A percentile compares a stretch with the other conserved stretches of the same genome.
These are phyloP conservation scores for Colletotrichum tropicale DNA, from an alignment of 2,329 filamentous ascomycete species.

Conservation along the genomic window DNA sequence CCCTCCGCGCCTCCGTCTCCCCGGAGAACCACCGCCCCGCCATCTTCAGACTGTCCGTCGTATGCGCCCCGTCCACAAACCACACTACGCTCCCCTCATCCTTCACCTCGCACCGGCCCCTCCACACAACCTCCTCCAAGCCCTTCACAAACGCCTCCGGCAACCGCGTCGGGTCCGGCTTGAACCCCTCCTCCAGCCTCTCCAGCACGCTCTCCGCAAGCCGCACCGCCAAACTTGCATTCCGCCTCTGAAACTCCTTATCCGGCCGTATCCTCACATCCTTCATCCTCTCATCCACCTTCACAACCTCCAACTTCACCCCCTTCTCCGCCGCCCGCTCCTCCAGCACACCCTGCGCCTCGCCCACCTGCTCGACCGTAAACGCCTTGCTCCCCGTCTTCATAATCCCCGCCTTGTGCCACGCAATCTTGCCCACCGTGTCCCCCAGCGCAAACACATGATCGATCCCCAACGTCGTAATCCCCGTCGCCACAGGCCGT, in stretches of 20 bases:
- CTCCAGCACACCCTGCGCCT: constrained; percentile 57
- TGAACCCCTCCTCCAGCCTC: constrained; percentile 38
- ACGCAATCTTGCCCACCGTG: constrained; percentile 81
- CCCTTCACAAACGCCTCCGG: constrained; percentile 67
- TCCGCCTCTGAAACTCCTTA: constrained; percentile 61
- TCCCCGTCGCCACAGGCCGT: constrained; percentile 61
- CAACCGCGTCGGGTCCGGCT: constrained; percentile 10
- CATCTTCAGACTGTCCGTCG: constrained; percentile 78
- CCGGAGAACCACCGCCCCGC: constrained; percentile 83
- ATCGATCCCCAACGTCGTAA: constrained; percentile 85
- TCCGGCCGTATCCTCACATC: constrained; percentile 51
- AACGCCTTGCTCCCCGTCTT: constrained; percentile 60
- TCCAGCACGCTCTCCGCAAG: constrained; percentile 55
- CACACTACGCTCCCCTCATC: constrained; percentile 59
- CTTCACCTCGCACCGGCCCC: constrained; percentile 78
- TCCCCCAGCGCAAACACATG: constrained; percentile 81
- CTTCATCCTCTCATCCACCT: constrained; percentile 39
- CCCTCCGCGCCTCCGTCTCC: constrained; percentile 41
- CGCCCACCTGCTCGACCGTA: constrained; percentile 33
- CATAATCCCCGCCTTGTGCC: constrained; percentile 91
- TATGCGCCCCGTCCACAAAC: constrained; percentile 90
- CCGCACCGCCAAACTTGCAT: constrained; percentile 60
- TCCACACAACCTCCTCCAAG: constrained; percentile 69
- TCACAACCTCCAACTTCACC: not conserved
- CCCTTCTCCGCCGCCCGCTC: constrained; percentile 62